Evolutionary conservation across 2,329 filamentous ascomycete genomes (phyloP), one percentile per base, ranked within the genome.

Genomic region (Thelonectria discophora): DNA sequence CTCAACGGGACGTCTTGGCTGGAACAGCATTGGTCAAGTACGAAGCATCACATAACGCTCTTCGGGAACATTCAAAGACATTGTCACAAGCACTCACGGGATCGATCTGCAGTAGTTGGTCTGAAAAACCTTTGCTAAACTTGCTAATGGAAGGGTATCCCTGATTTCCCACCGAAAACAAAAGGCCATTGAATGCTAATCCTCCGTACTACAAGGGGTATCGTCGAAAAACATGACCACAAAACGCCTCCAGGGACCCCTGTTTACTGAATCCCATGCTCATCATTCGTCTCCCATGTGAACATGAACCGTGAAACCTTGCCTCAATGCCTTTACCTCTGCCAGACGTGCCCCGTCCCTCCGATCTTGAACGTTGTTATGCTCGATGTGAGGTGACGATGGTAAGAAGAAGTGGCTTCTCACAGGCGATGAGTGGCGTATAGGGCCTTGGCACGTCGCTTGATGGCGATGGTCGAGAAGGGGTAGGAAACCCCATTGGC

Each of bases 71-170:
- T n/a, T n/a, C n/a, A n/a, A n/a, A n/a, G n/a, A n/a, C n/a, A n/a
- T n/a, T n/a, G n/a, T n/a, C n/a, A n/a, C n/a, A n/a, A n/a, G n/a
- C n/a, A n/a, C n/a, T 78, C 18, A 59, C 58, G 47, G 51, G 60
- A 12, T 74, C 80, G 58, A 77, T 78, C 0, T 39, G 79, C 2
- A 50, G 9, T 40, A 60, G 3, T 55, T 46, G 21, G 55, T 47
- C 7, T 49, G 11, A 5, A 18, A 47, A 13, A 12, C 10, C 27
- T 47, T 30, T 47, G 2, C 42, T 20, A 24, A 13, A 5, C n/a
- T 15, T 15, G 43, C 13, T 47, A 30, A n/a, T n/a, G 15, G 30
- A n/a, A 47, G 18, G 21, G 43, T 10, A 13, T 8, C 15, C 43
- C 43, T 12, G 32, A 27, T 7, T 7, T 7, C 7, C 4, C 24